Base-by-base conservation (phyloP, 305 asterid genomes). In the Stenogyne calaminthoides region DNA sequence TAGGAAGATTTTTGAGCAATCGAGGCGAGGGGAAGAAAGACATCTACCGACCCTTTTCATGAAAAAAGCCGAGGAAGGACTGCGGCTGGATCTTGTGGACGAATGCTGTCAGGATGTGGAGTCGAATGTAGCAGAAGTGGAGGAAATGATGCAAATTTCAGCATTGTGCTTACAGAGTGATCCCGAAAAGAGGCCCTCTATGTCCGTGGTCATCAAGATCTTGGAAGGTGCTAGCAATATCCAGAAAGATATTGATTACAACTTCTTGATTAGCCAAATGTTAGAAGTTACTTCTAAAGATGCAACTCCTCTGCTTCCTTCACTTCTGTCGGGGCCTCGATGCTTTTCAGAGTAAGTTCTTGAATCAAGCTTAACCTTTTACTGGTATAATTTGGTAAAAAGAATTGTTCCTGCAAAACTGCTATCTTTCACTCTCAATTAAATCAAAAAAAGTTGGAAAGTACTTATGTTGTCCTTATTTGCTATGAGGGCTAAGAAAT, bases 291-390 rank as follows among this genome's bases (percentile, higher is more conserved):
- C 0, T 14, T 44, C 36, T 1, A 27, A 56, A 56, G 79, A 77
- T 54, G 69, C 12, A 37, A 73, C 85, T 67, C 81, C 76, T 52
- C 34, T 81, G 25, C 19, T 73, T 70, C 78, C 86, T 9, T 80
- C 80, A 3, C 6, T 81, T 71, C 70, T 86, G 9, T 84, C 87
- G 11, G 84, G 84, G 51, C 87, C 85, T 0, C 52, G 83, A 20
- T 86, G 81, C 4, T 32, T 25, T 25, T 25, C 29, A 25, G 29
- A 25, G 29, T 25, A 25, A 1, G 29, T 2, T 25, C 29, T 2
- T 25, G 29, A 22, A 22, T 22, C 25, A 22, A 22, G 25, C 25
- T 22, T 22, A 22, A 22, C 1, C 25, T 22, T 22, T 2, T 22
- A 22, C 25, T n/a, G n/a, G n/a, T n/a, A n/a, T n/a, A n/a, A n/a